Conservation (phyloP, 768 basidiomycete genomes). For the Pilatotrama ljubarskyi region DNA sequence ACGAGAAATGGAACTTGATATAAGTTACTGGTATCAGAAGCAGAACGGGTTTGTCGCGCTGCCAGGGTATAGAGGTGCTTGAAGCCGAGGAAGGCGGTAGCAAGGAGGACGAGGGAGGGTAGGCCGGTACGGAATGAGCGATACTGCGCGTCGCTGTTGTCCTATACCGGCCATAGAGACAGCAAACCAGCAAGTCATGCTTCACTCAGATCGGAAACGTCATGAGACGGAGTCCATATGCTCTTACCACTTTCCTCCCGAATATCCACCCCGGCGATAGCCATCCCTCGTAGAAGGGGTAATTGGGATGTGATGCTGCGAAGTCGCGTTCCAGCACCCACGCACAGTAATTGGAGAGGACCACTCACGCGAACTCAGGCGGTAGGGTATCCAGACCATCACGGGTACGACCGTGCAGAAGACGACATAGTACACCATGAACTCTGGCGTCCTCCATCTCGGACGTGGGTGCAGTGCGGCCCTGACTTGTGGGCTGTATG, state of each 20-base stretch:
- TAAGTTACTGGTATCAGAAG: slow-evolving; percentile 28
- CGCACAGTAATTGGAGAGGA: background rate
- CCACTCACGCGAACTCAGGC: slow-evolving; percentile 73
- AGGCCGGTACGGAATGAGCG: slow-evolving; percentile 83
- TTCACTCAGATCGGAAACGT: background rate
- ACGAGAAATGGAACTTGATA: slow-evolving; percentile 59
- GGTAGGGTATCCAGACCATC: slow-evolving; percentile 76
- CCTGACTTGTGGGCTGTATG: slow-evolving; percentile 34
- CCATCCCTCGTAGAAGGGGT: slow-evolving; percentile 51
- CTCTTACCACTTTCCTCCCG: slow-evolving; percentile 73
- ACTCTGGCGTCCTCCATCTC: slow-evolving; percentile 82
- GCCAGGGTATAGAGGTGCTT: slow-evolving; percentile 50
- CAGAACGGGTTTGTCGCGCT: slow-evolving; percentile 23
- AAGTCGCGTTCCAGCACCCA: slow-evolving; percentile 5
- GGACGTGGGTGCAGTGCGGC: slow-evolving; percentile 38
- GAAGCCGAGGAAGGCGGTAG: slow-evolving; percentile 52
- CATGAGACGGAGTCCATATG: background rate
- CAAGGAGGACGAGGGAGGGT: slow-evolving; percentile 55
- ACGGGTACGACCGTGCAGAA: slow-evolving; percentile 62
- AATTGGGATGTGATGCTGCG: slow-evolving; percentile 78
- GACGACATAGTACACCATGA: slow-evolving; percentile 69
- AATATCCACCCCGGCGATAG: slow-evolving; percentile 81
- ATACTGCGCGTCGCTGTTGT: slow-evolving; percentile 91
- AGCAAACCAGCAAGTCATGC: background rate
- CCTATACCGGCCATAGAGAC: slow-evolving; percentile 47